Evolutionary conservation across 2,329 filamentous ascomycete species (phyloP).

Genomic region (Cladophialophora psammophila): DNA sequence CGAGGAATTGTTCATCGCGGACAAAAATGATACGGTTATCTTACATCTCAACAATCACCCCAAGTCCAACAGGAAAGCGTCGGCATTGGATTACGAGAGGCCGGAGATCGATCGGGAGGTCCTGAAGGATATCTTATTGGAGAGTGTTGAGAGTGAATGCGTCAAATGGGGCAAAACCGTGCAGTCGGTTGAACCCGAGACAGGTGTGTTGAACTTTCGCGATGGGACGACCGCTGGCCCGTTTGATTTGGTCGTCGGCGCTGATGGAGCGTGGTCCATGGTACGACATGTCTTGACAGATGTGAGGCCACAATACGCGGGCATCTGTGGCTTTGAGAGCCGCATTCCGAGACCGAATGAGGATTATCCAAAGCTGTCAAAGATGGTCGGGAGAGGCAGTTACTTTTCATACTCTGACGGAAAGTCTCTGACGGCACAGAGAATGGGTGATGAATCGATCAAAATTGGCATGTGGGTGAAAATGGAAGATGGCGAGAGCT

Average conservation of each 20-base stretch:
- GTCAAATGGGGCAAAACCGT: constrained; percentile 45
- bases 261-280: constrained; percentile 54
- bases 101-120: constrained; percentile 50
- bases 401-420: constrained; percentile 40
- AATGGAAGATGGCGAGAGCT: constrained; percentile 38
- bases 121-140: constrained; percentile 46
- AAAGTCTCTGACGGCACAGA: constrained; percentile 36
- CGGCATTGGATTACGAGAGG: constrained; percentile 30
- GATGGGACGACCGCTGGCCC: constrained; percentile 41
- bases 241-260: constrained; percentile 54
- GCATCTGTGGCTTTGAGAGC: constrained; percentile 44
- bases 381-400: constrained; percentile 39
- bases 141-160: constrained; percentile 41
- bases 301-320: constrained; percentile 46
- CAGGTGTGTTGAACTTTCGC: constrained; percentile 43
- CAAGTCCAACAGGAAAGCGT: constrained; percentile 4
- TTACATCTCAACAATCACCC: constrained; percentile 37
- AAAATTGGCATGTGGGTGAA: constrained; percentile 42
- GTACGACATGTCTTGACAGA: constrained; percentile 48
- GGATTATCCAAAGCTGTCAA: constrained; percentile 42
- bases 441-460: constrained; percentile 40
- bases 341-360: constrained; percentile 39
- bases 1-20: constrained; percentile 52
- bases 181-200: constrained; percentile 23
- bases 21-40: constrained; percentile 49